Evolutionary conservation across 768 basidiomycete genomes (phyloP).

Genomic region (Trametes elegans): DNA sequence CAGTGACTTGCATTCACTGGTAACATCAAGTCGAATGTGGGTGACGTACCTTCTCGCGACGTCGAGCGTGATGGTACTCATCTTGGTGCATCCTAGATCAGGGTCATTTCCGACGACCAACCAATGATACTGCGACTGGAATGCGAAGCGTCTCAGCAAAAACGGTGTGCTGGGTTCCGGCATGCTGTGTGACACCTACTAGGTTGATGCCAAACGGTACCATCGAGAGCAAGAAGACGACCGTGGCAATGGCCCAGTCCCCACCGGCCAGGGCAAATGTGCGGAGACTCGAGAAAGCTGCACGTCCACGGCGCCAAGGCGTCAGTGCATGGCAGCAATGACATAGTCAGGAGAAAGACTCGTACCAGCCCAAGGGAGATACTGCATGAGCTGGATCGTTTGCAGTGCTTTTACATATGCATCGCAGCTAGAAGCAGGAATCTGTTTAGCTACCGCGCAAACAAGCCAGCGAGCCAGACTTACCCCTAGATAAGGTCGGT

Average conservation of each 20-base stretch:
- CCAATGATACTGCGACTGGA: constrained; percentile 5
- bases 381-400: neutral
- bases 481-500: neutral
- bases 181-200: neutral
- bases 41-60: neutral
- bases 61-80: neutral
- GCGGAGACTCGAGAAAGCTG: constrained; percentile 8
- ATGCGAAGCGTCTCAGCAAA: neutral
- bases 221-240: constrained; percentile 4
- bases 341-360: neutral
- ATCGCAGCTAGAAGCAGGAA: neutral
- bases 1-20: neutral
- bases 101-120: constrained; percentile 1
- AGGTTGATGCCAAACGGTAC: constrained; percentile 7
- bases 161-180: neutral
- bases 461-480: no score
- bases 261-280: constrained; percentile 3
- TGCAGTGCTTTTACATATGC: neutral
- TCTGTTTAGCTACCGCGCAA: no score
- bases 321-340: neutral
- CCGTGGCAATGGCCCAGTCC: neutral
- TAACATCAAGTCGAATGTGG: neutral
- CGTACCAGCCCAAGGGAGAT: constrained; percentile 13
- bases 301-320: no score
- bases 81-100: neutral